Conservation (phyloP, 2,329 filamentous ascomycete genomes). For the Neurospora sp. region DNA sequence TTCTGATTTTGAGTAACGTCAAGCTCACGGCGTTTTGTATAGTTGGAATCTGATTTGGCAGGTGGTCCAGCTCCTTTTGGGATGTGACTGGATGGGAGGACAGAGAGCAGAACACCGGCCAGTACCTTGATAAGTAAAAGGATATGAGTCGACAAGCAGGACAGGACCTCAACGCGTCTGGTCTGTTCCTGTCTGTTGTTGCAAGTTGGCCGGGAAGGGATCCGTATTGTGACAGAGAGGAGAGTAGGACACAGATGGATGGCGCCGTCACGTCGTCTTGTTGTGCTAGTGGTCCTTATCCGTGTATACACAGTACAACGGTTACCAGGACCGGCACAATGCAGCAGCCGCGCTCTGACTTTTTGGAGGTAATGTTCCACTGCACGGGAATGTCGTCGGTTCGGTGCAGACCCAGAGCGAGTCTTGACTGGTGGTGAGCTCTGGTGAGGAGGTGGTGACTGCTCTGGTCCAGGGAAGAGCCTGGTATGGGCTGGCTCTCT, state of each 20-base stretch:
- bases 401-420: conserved; percentile 11
- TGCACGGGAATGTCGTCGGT: conserved; percentile 14
- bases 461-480: not conserved
- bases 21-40: not conserved
- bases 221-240: conserved; percentile 2
- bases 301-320: conserved; percentile 1
- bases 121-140: not conserved
- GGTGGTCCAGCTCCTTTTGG: not conserved
- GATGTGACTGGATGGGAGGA: not conserved
- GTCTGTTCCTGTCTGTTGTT: conserved; percentile 11
- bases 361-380: conserved; percentile 12
- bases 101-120: not conserved
- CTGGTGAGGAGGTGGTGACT: not conserved
- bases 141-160: conserved; percentile 1
- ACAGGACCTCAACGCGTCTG: not conserved
- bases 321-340: conserved; percentile 9
- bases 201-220: not conserved
- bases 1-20: not conserved
- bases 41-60: not conserved
- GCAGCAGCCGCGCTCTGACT: conserved; percentile 9
- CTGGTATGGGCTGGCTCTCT: not conserved
- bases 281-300: conserved; percentile 20
- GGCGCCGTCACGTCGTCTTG: conserved; percentile 26
- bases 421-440: not conserved
- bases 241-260: conserved; percentile 29